Conservation (phyloP, 2,329 filamentous ascomycete species). For the Whalleya microplaca region DNA sequence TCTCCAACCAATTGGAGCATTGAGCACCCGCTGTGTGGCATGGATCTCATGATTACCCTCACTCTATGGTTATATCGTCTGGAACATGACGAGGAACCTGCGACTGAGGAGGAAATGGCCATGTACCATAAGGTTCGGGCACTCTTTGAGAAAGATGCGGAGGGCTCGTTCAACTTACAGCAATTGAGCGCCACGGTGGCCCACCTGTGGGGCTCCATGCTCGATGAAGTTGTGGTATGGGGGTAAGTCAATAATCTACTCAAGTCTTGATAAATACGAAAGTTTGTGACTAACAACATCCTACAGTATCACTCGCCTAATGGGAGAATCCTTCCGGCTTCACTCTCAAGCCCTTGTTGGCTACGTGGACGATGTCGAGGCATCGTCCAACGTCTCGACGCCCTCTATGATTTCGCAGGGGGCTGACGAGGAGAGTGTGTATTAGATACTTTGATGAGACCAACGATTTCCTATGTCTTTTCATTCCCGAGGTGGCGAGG, state of each 20-base stretch:
- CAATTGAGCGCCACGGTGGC: conserved; percentile 90
- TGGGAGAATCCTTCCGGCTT: conserved; percentile 97
- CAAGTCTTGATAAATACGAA: not conserved
- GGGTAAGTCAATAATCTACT: conserved; percentile 78
- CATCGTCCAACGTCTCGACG: conserved; percentile 69
- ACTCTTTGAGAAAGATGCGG: conserved; percentile 88
- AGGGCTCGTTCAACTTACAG: conserved; percentile 78
- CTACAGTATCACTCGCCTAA: conserved; percentile 82
- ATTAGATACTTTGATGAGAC: conserved; percentile 60
- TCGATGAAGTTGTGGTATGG: conserved; percentile 98
- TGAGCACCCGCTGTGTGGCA: conserved; percentile 92
- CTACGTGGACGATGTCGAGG: conserved; percentile 84
- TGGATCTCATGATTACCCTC: conserved; percentile 97
- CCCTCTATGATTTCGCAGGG: conserved; percentile 75
- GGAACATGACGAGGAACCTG: conserved; percentile 96
- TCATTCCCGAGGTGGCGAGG: conserved; percentile 35
- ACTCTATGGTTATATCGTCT: conserved; percentile 98
- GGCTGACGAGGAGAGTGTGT: conserved; percentile 72
- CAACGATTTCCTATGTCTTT: conserved; percentile 53
- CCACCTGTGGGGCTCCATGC: conserved; percentile 94
- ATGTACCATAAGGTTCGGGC: conserved; percentile 94
- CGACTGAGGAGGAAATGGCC: conserved; percentile 78
- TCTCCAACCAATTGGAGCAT: conserved; percentile 99
- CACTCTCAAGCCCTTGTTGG: conserved; percentile 93
- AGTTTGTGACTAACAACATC: conserved; percentile 46